phyloP scores from a whole-genome alignment of 371 early-diverging fungal genomes.

The Lichtheimia hyalospora region DNA sequence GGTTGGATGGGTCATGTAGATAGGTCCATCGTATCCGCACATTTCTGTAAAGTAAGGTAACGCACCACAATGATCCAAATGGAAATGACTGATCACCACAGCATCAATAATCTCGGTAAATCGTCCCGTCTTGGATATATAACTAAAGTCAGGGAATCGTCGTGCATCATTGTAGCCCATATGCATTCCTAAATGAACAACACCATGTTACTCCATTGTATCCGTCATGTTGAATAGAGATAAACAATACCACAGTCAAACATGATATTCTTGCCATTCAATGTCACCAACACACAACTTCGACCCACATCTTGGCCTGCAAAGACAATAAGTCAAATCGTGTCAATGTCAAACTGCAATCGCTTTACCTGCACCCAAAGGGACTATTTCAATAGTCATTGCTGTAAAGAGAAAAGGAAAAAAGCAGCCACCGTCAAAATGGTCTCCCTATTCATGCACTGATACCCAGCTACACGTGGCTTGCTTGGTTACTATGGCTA shows the following conservation, averaged over 20 bases:
- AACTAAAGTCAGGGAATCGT: slow-evolving; percentile 97
- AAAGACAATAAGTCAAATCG: slow-evolving; percentile 4
- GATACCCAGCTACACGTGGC: too few species aligned
- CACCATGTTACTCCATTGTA: background rate
- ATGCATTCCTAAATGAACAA: slow-evolving; percentile 72
- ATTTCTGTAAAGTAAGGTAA: slow-evolving; percentile 95
- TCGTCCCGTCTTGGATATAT: slow-evolving; percentile 83
- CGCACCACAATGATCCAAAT: slow-evolving; percentile 97
- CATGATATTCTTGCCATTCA: slow-evolving; percentile 92
- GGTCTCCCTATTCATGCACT: too few species aligned
- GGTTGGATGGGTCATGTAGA: slow-evolving; percentile 97
- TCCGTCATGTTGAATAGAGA: too few species aligned
- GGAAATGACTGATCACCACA: slow-evolving; percentile 95
- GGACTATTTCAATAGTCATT: slow-evolving; percentile 57
- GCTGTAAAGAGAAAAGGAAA: background rate
- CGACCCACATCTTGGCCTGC: slow-evolving; percentile 88
- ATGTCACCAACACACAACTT: slow-evolving; percentile 88
- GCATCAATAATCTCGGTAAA: slow-evolving; percentile 89
- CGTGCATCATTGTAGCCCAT: slow-evolving; percentile 97
- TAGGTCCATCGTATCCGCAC: slow-evolving; percentile 93
- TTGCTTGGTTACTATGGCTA: too few species aligned
- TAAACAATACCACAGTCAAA: slow-evolving; percentile 85
- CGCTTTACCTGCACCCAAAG: slow-evolving; percentile 50
- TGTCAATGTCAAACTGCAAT: slow-evolving; percentile 15
- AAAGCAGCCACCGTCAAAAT: too few species aligned